Evolutionary conservation across 345 rosid genomes (phyloP).

Genomic region (Hirschfeldia incana): DNA sequence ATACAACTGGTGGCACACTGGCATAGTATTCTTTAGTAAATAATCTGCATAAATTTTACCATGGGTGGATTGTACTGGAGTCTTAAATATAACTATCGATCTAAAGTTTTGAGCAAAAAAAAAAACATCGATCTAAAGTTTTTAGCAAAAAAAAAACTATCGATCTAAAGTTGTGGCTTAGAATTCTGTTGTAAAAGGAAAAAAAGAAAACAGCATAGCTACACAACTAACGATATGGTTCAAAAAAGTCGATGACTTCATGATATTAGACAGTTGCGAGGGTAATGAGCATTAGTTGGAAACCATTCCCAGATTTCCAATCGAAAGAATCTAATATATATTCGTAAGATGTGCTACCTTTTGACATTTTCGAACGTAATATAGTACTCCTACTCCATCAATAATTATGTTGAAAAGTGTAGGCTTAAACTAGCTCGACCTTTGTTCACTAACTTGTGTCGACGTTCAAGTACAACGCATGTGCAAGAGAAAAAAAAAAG

Average conservation of each 20-base stretch:
- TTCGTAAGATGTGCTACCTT: background rate
- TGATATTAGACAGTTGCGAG: background rate
- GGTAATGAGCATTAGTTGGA: background rate
- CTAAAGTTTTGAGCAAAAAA: too few species aligned
- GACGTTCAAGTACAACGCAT: conserved; percentile 37
- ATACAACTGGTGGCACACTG: too few species aligned
- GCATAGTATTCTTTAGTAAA: background rate
- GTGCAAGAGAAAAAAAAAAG: background rate
- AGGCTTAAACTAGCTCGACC: conserved; percentile 18
- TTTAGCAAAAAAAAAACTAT: too few species aligned
- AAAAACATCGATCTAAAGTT: too few species aligned
- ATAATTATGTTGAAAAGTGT: background rate
- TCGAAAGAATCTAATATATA: background rate
- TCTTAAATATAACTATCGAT: too few species aligned
- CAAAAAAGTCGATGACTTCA: background rate
- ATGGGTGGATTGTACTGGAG: too few species aligned
- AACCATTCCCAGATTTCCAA: conserved; percentile 5
- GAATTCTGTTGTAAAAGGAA: background rate
- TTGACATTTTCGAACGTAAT: conserved; percentile 12
- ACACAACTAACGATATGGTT: background rate
- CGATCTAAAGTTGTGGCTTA: too few species aligned
- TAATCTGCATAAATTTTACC: background rate
- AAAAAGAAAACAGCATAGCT: too few species aligned
- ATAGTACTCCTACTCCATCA: background rate
- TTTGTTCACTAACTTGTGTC: conserved; percentile 17